phyloP scores from a whole-genome alignment of 1,284 basidiomycete species.

The Puccinia polysora region DNA sequence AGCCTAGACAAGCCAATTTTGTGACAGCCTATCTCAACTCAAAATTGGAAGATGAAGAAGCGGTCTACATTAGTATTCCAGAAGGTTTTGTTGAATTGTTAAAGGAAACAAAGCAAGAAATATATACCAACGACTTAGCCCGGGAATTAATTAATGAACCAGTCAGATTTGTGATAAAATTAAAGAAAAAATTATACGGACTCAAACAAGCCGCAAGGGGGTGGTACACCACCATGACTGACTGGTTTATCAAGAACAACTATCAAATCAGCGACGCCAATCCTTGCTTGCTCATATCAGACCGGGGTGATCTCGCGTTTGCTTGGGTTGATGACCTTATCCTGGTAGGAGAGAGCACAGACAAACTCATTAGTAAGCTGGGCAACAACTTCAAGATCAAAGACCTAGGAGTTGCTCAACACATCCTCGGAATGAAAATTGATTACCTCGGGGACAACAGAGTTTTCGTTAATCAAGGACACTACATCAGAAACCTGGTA shows the following conservation, averaged over 20 bases:
- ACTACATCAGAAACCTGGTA: no score
- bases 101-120: constrained; percentile 25
- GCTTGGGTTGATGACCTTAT: constrained; percentile 27
- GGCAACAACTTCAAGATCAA: constrained; percentile 13
- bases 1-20: constrained; percentile 30
- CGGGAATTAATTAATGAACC: constrained; percentile 5
- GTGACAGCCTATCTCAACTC: constrained; percentile 25
- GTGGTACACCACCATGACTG: constrained; percentile 23
- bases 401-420: constrained; percentile 7
- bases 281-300: constrained; percentile 13
- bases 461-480: no score
- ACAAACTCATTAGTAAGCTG: neutral
- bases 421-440: no score
- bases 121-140: neutral
- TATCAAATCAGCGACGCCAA: constrained; percentile 24
- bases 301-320: constrained; percentile 3
- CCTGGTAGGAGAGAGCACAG: constrained; percentile 8
- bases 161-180: constrained; percentile 18
- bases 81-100: constrained; percentile 35
- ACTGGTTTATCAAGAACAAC: constrained; percentile 5
- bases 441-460: no score
- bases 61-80: constrained; percentile 11
- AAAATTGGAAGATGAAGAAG: constrained; percentile 22
- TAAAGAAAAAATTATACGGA: constrained; percentile 44
- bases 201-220: constrained; percentile 30